Percentiles rank a stretch among this genome's conserved stretches.
Evolutionary conservation across 768 basidiomycete genomes (phyloP).

Genomic region (Suillus americanus): DNA sequence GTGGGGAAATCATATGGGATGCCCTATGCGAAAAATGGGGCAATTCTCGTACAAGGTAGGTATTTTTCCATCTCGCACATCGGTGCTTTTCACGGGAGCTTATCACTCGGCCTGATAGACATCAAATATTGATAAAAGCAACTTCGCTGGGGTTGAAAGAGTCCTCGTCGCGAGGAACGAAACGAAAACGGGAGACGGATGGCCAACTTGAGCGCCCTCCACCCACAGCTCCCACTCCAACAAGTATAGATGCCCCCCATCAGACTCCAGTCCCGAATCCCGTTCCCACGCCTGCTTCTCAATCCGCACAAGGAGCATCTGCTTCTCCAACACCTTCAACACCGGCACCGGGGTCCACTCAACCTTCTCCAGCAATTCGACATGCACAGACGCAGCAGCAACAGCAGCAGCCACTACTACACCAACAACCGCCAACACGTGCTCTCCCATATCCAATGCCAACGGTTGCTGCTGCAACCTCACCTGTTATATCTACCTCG

Average conservation of each 20-base stretch:
- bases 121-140: slow-evolving; percentile 82
- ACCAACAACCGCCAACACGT: slow-evolving; percentile 23
- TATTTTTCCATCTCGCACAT: slow-evolving; percentile 9
- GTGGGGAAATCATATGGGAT: slow-evolving; percentile 71
- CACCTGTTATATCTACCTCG: slow-evolving; percentile 48
- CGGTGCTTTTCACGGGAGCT: neutral
- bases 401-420: slow-evolving; percentile 11
- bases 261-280: slow-evolving; percentile 31
- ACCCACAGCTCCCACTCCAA: slow-evolving; percentile 19
- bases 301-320: slow-evolving; percentile 27
- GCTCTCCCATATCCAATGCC: slow-evolving; percentile 71
- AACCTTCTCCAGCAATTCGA: slow-evolving; percentile 36
- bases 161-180: slow-evolving; percentile 62
- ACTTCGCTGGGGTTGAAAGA: slow-evolving; percentile 78
- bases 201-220: slow-evolving; percentile 30
- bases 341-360: slow-evolving; percentile 27
- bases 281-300: slow-evolving; percentile 27
- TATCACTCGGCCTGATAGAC: slow-evolving; percentile 40
- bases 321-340: slow-evolving; percentile 35
- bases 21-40: slow-evolving; percentile 76
- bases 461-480: slow-evolving; percentile 61
- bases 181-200: slow-evolving; percentile 54
- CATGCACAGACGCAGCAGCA: slow-evolving; percentile 24
- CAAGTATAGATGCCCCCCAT: slow-evolving; percentile 18
- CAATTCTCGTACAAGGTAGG: slow-evolving; percentile 66